These are phyloP conservation scores for Orbilia blumenaviensis DNA, from an alignment of 2,329 filamentous ascomycete species.

Conservation along the genomic window DNA sequence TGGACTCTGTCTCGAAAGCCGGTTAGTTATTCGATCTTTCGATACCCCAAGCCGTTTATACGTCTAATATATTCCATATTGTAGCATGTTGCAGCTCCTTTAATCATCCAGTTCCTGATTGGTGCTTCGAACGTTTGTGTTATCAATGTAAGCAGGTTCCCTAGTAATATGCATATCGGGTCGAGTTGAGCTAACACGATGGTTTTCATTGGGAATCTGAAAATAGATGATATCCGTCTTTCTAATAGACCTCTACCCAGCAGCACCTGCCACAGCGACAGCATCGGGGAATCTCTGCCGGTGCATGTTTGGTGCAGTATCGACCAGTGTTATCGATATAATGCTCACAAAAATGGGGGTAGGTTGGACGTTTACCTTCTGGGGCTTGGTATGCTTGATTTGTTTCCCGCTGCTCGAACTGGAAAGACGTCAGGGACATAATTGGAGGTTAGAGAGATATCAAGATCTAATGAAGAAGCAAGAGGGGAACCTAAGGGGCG, in stretches of 20 bases:
- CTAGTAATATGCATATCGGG: too few relatives aligned
- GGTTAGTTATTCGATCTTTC: background rate
- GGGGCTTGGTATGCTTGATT: slow-evolving; percentile 65
- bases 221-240: slow-evolving; percentile 66
- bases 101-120: slow-evolving; percentile 69
- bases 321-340: slow-evolving; percentile 69
- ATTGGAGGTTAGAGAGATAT: slow-evolving; percentile 66
- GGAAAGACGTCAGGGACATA: slow-evolving; percentile 65
- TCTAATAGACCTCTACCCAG: slow-evolving; percentile 71
- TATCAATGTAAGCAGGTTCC: slow-evolving; percentile 66
- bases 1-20: slow-evolving; percentile 68
- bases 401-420: slow-evolving; percentile 66
- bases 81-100: slow-evolving; percentile 65
- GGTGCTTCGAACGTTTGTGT: slow-evolving; percentile 70
- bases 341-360: slow-evolving; percentile 69
- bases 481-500: background rate
- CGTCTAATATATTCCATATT: background rate
- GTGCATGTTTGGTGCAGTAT: slow-evolving; percentile 70
- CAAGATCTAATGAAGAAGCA: slow-evolving; percentile 31
- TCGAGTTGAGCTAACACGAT: background rate
- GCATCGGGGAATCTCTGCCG: slow-evolving; percentile 72
- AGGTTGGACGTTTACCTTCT: slow-evolving; percentile 72
- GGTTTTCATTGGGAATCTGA: background rate
- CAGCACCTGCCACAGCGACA: slow-evolving; percentile 70
- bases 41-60: too few relatives aligned